Base-by-base conservation (phyloP, 2,329 filamentous ascomycete species). In the Pseudogymnoascus sp. region DNA sequence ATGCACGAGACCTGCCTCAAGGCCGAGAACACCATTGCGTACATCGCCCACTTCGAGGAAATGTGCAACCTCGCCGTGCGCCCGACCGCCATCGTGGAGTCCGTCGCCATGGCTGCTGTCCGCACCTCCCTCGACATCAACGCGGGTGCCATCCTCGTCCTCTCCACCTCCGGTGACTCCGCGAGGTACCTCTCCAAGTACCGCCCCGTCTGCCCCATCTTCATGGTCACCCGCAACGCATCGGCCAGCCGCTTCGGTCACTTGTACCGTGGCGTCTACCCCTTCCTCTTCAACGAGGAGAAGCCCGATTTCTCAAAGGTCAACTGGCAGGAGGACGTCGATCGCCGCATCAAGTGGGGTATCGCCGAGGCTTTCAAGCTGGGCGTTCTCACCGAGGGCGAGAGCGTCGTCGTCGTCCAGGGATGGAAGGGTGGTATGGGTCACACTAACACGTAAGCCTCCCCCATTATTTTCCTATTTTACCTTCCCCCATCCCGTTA, bases 311-410 rank as follows among this genome's bases (percentile, higher is more conserved):
- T 98, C 80, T 85, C 84, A 77, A 85, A 89, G 78, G 86, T 89
- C 74, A 93, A 96, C 80, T 99, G 95, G 95, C 95, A 99, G 82
- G 92, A 98, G 83, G 93, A 99, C 79, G 95, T 99, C 72, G 95
- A 99, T 80, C 87, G 88, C 77, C 92, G 95, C 75, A 91, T 99
- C 79, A 96, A 93, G 85, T 99, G 93, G 93, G 95, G 91, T 77
- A 91, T 99, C 77, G 81, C 85, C 76, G 86, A 92, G 76, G 95
- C 92, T 71, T 85, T 96, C 73, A 86, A 89, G 79, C 89, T 99
- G 68, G 86, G 87, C 71, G 85, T 93, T 60, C 80, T 96, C 67
- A 83, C 80, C 74, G 80, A 85, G 74, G 89, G 87, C 69, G 90
- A 92, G 74, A 85, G 86, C 34, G 86, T 95, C 64, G 85, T 95